phyloP scores from a whole-genome alignment of 2,329 filamentous ascomycete species.

The Neonectria coccinea region DNA sequence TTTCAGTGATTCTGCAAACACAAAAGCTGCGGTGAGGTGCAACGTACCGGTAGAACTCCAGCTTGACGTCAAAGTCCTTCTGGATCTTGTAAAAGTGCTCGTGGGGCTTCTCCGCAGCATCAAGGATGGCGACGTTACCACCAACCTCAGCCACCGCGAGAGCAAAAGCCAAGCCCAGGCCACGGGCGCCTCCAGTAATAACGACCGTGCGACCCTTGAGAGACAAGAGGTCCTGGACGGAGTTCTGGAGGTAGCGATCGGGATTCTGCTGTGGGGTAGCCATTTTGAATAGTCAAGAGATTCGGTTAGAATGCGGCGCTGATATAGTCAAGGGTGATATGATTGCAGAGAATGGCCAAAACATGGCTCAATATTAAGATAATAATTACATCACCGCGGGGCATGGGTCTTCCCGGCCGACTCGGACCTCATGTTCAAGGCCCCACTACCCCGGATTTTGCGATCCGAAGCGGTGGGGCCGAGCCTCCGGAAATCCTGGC shows the following conservation, averaged over 20 bases:
- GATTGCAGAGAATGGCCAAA: not conserved
- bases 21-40: too few species aligned
- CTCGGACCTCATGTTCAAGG: not conserved
- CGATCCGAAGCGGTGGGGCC: slow-evolving; percentile 13
- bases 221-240: slow-evolving; percentile 29
- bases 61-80: slow-evolving; percentile 23
- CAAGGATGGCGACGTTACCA: slow-evolving; percentile 31
- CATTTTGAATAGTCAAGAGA: slow-evolving; percentile 10
- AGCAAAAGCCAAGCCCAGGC: slow-evolving; percentile 30
- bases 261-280: slow-evolving; percentile 16
- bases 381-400: not conserved
- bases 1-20: not conserved
- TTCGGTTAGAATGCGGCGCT: not conserved
- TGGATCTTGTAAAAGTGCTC: slow-evolving; percentile 33
- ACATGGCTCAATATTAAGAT: slow-evolving; percentile 18
- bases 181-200: slow-evolving; percentile 29
- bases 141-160: slow-evolving; percentile 30
- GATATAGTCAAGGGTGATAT: not conserved
- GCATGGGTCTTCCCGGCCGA: slow-evolving; percentile 9
- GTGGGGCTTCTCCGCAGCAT: slow-evolving; percentile 33
- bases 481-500: slow-evolving; percentile 16
- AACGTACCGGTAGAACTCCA: slow-evolving; percentile 27
- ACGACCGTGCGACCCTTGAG: slow-evolving; percentile 29
- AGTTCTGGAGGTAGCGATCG: slow-evolving; percentile 27
- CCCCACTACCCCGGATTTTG: slow-evolving; percentile 27